Evolutionary conservation across 139 green algal species (phyloP), one percentile per base, ranked within the genome.

Genomic region (Chlorella sp.): DNA sequence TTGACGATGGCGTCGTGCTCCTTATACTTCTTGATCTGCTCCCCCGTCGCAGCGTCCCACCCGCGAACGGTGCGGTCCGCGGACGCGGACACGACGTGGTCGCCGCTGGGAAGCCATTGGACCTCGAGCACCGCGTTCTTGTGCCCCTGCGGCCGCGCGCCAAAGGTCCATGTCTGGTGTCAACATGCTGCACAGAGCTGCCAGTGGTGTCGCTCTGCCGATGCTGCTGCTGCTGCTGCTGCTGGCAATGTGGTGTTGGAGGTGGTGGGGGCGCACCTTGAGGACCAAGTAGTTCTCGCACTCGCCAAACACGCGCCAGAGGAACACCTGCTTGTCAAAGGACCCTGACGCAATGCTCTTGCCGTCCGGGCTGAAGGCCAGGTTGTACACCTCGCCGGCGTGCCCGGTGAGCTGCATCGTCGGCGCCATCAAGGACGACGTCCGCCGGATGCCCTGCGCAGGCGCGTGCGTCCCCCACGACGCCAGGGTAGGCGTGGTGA

Each of bases 1-100:
- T 99, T 98, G n/a, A 99, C 94, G 30, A 97, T 91, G 30, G 79
- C 86, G 10, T 77, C 83, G 75, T 98, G 95, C 82, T 97, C 95
- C 14, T 72, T 74, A 77, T 94, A 86, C 83, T 94, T 96, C 73
- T 94, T 95, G 50, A 78, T 69, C 69, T 88, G 86, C 31, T 70
- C 2, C 0, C 90, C 92, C 1, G 75, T 85, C 5, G 82, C 65
- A 23, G 81, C 77, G 65, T 97, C 90, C 92, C 92, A 97, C 20
- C 71, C 82, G 1, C 91, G 81, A 59, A 92, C 86, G 4, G 86
- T 94, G 70, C 93, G 92, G 81, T 99, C 95, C 1, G 95, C 82
- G 2, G 84, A 93, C 27, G 84, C 90, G 2, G 84, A 88, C 0
- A 98, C 31, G 2, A 99, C 69, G 17, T 86, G 77, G 72, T 94